A percentile compares a stretch with the other conserved stretches of the same genome.
Conservation (phyloP, 768 basidiomycete genomes). For the Suillus sp. region DNA sequence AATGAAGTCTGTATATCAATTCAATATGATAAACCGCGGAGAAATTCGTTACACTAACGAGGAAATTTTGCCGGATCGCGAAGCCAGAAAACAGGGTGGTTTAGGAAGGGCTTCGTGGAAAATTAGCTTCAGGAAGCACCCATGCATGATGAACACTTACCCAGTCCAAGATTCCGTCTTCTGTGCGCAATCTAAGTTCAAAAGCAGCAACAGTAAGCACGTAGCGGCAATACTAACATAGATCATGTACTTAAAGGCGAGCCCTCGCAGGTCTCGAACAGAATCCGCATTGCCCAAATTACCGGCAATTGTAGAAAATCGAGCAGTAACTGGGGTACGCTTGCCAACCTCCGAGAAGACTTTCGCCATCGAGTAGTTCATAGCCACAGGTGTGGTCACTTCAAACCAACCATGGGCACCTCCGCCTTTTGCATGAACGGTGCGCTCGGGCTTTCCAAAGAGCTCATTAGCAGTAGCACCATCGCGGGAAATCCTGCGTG, state of each 20-base stretch:
- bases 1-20: constrained; percentile 32
- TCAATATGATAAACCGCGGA: constrained; percentile 1
- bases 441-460: constrained; percentile 19
- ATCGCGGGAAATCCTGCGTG: neutral
- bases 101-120: constrained; percentile 33
- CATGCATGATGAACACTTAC: constrained; percentile 29
- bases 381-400: constrained; percentile 20
- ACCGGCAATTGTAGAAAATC: constrained; percentile 61
- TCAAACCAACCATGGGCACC: constrained; percentile 24
- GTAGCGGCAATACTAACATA: constrained; percentile 14
- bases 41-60: constrained; percentile 29
- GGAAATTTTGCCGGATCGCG: constrained; percentile 51
- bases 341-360: constrained; percentile 21
- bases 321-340: constrained; percentile 24
- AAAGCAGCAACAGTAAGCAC: neutral
- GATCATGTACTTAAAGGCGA: constrained; percentile 47
- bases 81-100: constrained; percentile 53
- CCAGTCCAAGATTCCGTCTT: constrained; percentile 42
- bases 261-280: constrained; percentile 54
- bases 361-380: constrained; percentile 22
- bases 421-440: constrained; percentile 21
- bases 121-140: neutral
- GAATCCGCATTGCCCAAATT: constrained; percentile 51
- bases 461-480: neutral
- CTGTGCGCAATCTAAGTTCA: constrained; percentile 35